Base-by-base conservation (phyloP, 148 eudicot genomes). In the Dysphania ambrosioides region DNA sequence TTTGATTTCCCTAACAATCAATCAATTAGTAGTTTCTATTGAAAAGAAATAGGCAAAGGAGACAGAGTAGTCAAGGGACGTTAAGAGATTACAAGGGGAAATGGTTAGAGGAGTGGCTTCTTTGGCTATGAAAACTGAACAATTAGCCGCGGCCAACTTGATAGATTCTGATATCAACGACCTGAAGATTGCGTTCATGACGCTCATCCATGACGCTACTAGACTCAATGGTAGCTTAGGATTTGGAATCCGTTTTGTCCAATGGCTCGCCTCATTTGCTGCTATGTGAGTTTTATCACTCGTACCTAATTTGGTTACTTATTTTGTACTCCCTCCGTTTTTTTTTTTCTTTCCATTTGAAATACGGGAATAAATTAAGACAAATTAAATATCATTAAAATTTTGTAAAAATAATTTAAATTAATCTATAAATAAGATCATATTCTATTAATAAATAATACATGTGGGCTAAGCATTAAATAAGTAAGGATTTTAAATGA, bases 191-290 rank as follows among this genome's bases (percentile, higher is more conserved):
- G 90, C 87, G 1, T 78, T 87, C 30, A 75, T 70, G 72, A 79
- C 81, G 19, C 79, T 89, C 24, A 68, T 91, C 13, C 56, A 30
- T 61, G 86, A 91, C 44, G 88, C 87, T 60, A 56, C 75, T 60
- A 83, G 63, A 79, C 82, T 87, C n/a, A 3, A 13, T 5, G 86
- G 87, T 8, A 82, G 83, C 10, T 41, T 79, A 1, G 95, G 89
- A 2, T 83, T 93, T 35, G 91, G 90, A 60, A 86, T 89, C 73
- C 82, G 86, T 69, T 83, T 94, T 67, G 80, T 91, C 81, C 83
- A 78, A 80, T 91, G 97, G 95, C 81, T 94, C 26, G 93, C 97
- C 51, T 90, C 93, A 44, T 72, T 94, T 36, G 88, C 98, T 61
- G 97, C 98, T 71, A 87, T 94, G 97, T 94, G 23, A 82, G 88